Conservation (phyloP, 345 rosid species). For the Clausena lansium region DNA sequence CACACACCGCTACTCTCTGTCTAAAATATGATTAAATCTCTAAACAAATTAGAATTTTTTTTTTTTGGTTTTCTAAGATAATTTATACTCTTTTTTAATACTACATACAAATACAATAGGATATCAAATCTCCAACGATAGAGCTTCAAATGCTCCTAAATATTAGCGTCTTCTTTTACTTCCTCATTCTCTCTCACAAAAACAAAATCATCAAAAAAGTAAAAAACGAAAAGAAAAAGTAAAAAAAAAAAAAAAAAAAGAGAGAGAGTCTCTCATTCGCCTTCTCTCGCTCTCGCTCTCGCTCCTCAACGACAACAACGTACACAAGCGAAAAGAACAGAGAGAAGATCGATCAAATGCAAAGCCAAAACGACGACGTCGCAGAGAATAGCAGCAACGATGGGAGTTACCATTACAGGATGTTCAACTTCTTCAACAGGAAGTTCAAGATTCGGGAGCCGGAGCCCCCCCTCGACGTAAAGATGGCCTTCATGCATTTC, state of each 20-base stretch:
- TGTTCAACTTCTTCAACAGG: constrained; percentile 75
- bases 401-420: constrained; percentile 55
- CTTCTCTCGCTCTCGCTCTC: neutral
- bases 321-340: neutral
- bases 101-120: too few relatives aligned
- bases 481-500: constrained; percentile 41
- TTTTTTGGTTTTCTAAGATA: too few relatives aligned
- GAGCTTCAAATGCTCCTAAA: constrained; percentile 50
- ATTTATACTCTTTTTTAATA: neutral
- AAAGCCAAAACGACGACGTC: constrained; percentile 20
- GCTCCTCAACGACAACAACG: neutral
- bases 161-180: constrained; percentile 10
- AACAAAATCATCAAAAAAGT: neutral
- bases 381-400: constrained; percentile 14
- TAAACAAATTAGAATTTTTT: too few relatives aligned
- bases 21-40: too few relatives aligned
- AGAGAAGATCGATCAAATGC: constrained; percentile 29
- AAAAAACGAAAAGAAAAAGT: too few relatives aligned
- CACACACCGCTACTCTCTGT: too few relatives aligned
- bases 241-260: neutral
- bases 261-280: neutral
- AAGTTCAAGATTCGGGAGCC: constrained; percentile 72
- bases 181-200: neutral
- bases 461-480: constrained; percentile 77
- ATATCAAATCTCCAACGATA: constrained; percentile 20